These are phyloP conservation scores for Cucurbita maxima DNA, from an alignment of 306 rosid species.

Conservation along the genomic window DNA sequence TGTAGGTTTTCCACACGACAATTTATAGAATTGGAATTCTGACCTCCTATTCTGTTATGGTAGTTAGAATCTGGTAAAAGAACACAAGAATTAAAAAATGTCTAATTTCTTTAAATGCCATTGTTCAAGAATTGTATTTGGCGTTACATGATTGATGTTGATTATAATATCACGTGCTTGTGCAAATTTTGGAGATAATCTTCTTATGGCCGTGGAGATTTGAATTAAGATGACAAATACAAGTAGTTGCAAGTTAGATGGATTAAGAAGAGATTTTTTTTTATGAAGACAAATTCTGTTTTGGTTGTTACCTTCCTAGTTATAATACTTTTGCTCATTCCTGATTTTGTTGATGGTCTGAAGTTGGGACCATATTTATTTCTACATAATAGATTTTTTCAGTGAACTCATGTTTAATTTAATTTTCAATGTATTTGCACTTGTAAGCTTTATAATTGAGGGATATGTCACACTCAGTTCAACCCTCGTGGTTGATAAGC, in stretches of 20 bases:
- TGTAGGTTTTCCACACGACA: not conserved
- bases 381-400: not conserved
- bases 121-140: not conserved
- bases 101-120: not conserved
- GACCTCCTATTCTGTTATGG: not conserved
- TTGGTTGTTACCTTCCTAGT: not conserved
- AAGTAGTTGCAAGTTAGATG: not conserved
- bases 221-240: not conserved
- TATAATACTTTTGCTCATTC: not conserved
- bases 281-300: not conserved
- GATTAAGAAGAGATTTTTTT: not conserved
- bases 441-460: not conserved
- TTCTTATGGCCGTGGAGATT: not conserved
- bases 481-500: not conserved
- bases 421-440: not conserved
- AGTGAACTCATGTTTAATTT: not conserved
- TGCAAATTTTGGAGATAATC: not conserved
- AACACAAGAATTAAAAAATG: not conserved
- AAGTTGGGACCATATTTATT: not conserved
- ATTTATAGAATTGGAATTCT: not conserved
- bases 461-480: not conserved
- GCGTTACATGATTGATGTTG: not conserved
- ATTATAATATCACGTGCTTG: not conserved
- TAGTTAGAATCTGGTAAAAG: not conserved
- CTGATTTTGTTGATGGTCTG: not conserved